These are phyloP conservation scores for Elongisporangium senticosum DNA, from an alignment of 352 stramenopile genomes.

Conservation along the genomic window DNA sequence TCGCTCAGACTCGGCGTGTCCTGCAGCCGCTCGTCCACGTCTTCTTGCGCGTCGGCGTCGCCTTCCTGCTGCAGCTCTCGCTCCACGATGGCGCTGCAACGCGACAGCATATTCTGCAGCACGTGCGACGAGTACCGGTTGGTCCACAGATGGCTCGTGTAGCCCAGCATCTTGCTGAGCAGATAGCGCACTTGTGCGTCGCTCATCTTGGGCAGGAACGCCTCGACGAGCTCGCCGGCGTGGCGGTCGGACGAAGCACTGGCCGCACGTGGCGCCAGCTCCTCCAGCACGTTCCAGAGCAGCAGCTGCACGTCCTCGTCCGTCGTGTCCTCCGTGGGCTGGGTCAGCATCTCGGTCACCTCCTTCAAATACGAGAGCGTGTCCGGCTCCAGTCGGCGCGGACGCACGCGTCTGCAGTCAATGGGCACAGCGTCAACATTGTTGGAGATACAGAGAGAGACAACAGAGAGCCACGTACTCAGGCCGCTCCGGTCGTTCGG, in stretches of 20 bases:
- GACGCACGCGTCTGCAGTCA: constrained; percentile 46
- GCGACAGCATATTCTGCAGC: constrained; percentile 66
- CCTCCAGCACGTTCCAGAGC: constrained; percentile 79
- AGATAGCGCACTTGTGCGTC: constrained; percentile 67
- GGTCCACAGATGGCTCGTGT: constrained; percentile 79
- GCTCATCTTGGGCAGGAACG: constrained; percentile 68
- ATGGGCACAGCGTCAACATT: background rate
- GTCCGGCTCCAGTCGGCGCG: constrained; percentile 67
- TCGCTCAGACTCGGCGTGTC: constrained; percentile 61
- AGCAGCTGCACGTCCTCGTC: constrained; percentile 54
- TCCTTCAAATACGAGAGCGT: constrained; percentile 82
- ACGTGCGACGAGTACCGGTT: constrained; percentile 86
- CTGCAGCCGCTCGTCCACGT: constrained; percentile 55
- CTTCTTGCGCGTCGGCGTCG: constrained; percentile 25
- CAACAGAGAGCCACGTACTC: background rate
- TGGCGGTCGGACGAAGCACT: constrained; percentile 74
- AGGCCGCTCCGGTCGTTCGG: background rate
- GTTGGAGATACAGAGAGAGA: background rate
- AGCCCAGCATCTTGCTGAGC: constrained; percentile 74
- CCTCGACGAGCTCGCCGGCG: constrained; percentile 60
- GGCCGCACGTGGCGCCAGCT: constrained; percentile 64
- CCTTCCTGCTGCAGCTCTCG: constrained; percentile 25
- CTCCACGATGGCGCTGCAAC: constrained; percentile 45
- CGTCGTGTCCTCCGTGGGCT: constrained; percentile 41
- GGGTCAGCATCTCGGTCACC: constrained; percentile 68